phyloP scores from a whole-genome alignment of 176 grass and related monocot species.

The Musa schizocarpa region DNA sequence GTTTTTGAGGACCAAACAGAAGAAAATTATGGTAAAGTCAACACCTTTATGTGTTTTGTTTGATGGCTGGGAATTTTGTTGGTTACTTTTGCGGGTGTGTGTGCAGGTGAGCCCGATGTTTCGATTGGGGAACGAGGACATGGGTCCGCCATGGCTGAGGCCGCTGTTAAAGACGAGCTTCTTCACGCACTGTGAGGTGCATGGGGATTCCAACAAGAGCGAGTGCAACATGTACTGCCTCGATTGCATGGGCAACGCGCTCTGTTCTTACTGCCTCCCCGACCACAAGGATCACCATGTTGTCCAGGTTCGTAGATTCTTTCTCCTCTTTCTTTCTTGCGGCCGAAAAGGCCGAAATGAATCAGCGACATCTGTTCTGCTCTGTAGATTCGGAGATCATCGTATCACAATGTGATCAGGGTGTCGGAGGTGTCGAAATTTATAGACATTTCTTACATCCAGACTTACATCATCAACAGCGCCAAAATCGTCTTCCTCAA shows the following conservation, averaged over 20 bases:
- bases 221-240: slow-evolving; percentile 55
- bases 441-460: slow-evolving; percentile 37
- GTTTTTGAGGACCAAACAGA: slow-evolving; percentile 21
- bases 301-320: slow-evolving; percentile 25
- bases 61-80: neutral
- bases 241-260: slow-evolving; percentile 34
- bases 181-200: slow-evolving; percentile 30
- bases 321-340: neutral
- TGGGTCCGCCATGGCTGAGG: slow-evolving; percentile 35
- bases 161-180: slow-evolving; percentile 37
- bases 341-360: neutral
- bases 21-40: slow-evolving; percentile 39
- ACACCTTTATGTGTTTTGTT: neutral
- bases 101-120: slow-evolving; percentile 34
- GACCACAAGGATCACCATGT: slow-evolving; percentile 34
- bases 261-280: slow-evolving; percentile 30
- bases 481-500: slow-evolving; percentile 49
- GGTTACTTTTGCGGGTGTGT: neutral
- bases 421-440: slow-evolving; percentile 47
- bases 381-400: slow-evolving; percentile 34
- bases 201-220: slow-evolving; percentile 34
- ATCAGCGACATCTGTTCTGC: neutral
- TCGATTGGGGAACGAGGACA: slow-evolving; percentile 19
- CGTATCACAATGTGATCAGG: slow-evolving; percentile 47
- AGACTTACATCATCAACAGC: slow-evolving; percentile 52